Base-by-base conservation (phyloP, 2,329 filamentous ascomycete genomes). In the Xylariaceae sp. region DNA sequence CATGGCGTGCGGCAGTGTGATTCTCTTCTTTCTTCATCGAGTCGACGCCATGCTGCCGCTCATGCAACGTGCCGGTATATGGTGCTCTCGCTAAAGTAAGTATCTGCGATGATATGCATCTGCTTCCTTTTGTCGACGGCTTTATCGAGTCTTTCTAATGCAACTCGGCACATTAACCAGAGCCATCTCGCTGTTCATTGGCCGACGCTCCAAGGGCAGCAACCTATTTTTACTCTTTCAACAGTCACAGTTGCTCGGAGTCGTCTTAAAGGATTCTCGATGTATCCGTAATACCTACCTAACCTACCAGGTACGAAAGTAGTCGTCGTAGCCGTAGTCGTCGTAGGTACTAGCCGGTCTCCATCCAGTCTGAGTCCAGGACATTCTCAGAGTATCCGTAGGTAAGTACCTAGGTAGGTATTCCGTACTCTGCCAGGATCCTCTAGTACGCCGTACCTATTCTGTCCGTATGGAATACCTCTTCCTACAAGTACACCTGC, bases 121-220 rank as follows among this genome's bases (percentile, higher is more conserved):
- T 60, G 53, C 50, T 52, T 62, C 13, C 42, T 13, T 45, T 50
- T 42, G 30, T 55, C 35, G 47, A 61, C 61, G 56, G 61, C n/a
- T 15, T 15, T 45, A n/a, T 13, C 55, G 55, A 61, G 52, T 48
- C 37, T 13, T 15, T 15, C 42, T 15, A 45, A 45, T 57, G 37
- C 44, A 58, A 55, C 39, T 48, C 37, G 30, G 54, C 50, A 56
- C 42, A 42, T 42, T 37, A 45, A 15, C 11, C 15, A 17, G 8
- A 6, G n/a, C 13, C 54, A 51, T 42, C 37, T 10, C 37, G 11
- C 11, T 13, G 37, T 13, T 42, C 37, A 42, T 42, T 42, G 37
- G 37, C 37, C 11, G 37, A 3, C 8, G 37, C 37, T 42, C 37
- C 37, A 42, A 13, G 11, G 37, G 2, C 37, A 42, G 37, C 9